Evolutionary conservation across 768 basidiomycete genomes (phyloP).

Genomic region (Gymnopilus dilepis): DNA sequence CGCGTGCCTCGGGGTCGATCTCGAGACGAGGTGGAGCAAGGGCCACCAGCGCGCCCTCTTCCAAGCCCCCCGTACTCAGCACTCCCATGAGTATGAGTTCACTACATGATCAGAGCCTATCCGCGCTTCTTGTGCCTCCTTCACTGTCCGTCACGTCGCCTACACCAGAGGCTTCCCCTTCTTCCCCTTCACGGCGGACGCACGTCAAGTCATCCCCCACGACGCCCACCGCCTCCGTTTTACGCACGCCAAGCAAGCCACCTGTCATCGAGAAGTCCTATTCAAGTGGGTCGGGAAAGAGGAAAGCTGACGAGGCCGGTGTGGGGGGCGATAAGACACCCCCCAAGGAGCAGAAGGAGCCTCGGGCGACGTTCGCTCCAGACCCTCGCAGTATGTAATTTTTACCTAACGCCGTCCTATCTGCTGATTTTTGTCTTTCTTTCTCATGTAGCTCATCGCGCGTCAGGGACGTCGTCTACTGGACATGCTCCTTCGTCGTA

Average conservation of each 20-base stretch:
- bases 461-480: constrained; percentile 51
- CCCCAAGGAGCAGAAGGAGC: constrained; percentile 61
- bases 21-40: constrained; percentile 23
- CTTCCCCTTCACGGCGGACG: constrained; percentile 32
- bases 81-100: constrained; percentile 27
- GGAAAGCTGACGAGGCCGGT: constrained; percentile 71
- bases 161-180: constrained; percentile 47
- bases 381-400: constrained; percentile 61
- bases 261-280: constrained; percentile 39
- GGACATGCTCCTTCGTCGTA: constrained; percentile 75
- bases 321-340: constrained; percentile 64
- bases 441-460: constrained; percentile 52
- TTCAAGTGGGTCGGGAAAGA: constrained; percentile 55
- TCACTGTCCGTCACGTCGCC: constrained; percentile 43
- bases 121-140: constrained; percentile 43
- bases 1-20: constrained; percentile 20
- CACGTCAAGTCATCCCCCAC: constrained; percentile 37
- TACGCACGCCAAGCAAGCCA: constrained; percentile 34
- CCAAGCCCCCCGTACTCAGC: constrained; percentile 33
- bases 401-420: constrained; percentile 6
- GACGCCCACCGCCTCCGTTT: constrained; percentile 33
- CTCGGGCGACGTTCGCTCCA: constrained; percentile 64
- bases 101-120: constrained; percentile 31
- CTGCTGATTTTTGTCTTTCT: constrained; percentile 29
- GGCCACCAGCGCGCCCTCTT: constrained; percentile 29